phyloP scores from a whole-genome alignment of 1,284 basidiomycete genomes.

The Rhizopogon parksii region DNA sequence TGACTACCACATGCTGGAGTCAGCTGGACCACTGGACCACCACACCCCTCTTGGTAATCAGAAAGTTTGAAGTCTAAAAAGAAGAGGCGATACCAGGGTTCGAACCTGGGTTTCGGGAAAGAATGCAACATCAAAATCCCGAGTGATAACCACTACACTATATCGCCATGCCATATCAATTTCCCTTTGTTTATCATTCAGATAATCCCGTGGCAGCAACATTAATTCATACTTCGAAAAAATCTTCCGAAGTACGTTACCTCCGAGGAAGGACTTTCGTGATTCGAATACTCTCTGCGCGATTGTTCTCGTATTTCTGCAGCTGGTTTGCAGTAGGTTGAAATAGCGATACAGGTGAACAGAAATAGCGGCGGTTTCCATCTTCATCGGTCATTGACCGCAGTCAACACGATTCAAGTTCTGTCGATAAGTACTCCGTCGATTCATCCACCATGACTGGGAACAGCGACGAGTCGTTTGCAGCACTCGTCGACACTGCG shows the following conservation, averaged over 20 bases:
- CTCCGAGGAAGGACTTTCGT: background rate
- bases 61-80: background rate
- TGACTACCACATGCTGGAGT: no score
- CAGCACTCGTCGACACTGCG: constrained; percentile 61
- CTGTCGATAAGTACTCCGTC: background rate
- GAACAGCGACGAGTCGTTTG: constrained; percentile 53
- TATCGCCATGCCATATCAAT: background rate
- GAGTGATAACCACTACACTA: constrained; percentile 19
- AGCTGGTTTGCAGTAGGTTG: background rate
- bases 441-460: constrained; percentile 9
- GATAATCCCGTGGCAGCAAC: no score
- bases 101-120: constrained; percentile 17
- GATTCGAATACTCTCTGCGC: background rate
- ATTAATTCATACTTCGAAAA: no score
- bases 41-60: no score
- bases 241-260: no score
- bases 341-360: background rate
- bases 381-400: background rate
- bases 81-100: constrained; percentile 13
- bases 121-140: constrained; percentile 10
- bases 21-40: no score
- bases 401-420: background rate
- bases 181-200: background rate
- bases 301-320: background rate
- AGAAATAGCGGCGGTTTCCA: background rate